Evolutionary conservation across 2,329 filamentous ascomycete genomes (phyloP).

Genomic region (Pestalotiopsis sp.): DNA sequence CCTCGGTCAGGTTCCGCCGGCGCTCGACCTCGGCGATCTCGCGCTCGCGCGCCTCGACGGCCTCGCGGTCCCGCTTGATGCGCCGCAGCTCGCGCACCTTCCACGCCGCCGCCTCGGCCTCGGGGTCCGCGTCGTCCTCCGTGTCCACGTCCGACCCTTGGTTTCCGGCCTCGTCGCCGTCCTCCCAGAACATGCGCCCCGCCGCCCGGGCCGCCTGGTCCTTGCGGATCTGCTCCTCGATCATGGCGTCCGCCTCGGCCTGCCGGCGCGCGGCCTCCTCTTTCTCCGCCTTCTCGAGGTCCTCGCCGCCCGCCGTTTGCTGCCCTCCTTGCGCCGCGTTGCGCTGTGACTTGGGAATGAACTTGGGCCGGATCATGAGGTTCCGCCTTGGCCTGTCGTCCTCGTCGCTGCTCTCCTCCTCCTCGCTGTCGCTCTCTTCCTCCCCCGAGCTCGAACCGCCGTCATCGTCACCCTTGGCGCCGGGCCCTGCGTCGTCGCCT

Average conservation of each 20-base stretch:
- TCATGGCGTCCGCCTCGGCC: conserved; percentile 72
- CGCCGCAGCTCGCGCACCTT: conserved; percentile 88
- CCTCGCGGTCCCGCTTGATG: conserved; percentile 81
- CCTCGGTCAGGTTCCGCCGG: conserved; percentile 79
- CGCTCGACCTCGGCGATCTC: conserved; percentile 90
- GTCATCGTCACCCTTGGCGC: conserved; percentile 32
- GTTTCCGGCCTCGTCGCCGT: conserved; percentile 49
- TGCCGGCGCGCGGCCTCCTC: conserved; percentile 66
- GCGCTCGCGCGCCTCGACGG: conserved; percentile 79
- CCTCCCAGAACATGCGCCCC: conserved; percentile 85
- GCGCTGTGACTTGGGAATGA: conserved; percentile 60
- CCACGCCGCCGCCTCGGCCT: conserved; percentile 89
- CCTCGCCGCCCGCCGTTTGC: conserved; percentile 21
- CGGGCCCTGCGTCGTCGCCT: neutral
- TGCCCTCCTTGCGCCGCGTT: conserved; percentile 25
- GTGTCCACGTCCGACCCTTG: conserved; percentile 81
- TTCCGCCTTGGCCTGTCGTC: conserved; percentile 59
- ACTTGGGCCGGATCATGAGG: conserved; percentile 63
- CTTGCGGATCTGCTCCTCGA: conserved; percentile 86
- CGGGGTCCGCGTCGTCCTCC: conserved; percentile 81
- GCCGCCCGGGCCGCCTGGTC: conserved; percentile 73
- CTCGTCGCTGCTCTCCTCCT: conserved; percentile 46
- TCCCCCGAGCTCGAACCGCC: conserved; percentile 27
- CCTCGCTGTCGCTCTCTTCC: conserved; percentile 31
- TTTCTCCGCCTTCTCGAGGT: conserved; percentile 42